Percentiles rank a stretch among this genome's conserved stretches.
These are phyloP conservation scores for Arabidopsis arenosa DNA, from an alignment of 345 rosid genomes.

Conservation along the genomic window DNA sequence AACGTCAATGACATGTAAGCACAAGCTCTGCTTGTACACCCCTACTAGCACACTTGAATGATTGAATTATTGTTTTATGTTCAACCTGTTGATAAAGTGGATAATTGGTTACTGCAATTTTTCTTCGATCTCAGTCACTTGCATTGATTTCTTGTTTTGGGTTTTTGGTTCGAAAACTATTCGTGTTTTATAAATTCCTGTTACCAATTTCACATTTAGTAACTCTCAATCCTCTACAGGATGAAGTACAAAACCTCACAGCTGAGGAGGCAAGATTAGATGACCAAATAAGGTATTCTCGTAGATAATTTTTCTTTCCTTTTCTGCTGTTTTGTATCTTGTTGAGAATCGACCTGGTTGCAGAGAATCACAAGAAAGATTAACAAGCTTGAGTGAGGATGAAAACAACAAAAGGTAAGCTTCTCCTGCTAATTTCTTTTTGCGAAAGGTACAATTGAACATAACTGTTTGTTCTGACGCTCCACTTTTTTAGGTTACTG, in stretches of 20 bases:
- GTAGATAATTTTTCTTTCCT: not conserved
- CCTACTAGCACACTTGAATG: not conserved
- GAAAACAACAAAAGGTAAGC: constrained; percentile 80
- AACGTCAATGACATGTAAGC: not conserved
- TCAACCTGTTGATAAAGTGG: constrained; percentile 2
- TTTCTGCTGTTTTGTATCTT: constrained; percentile 26
- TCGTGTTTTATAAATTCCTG: not conserved
- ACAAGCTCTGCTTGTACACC: not conserved
- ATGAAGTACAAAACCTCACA: constrained; percentile 76
- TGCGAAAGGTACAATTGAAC: constrained; percentile 7
- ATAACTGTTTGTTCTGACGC: constrained; percentile 34
- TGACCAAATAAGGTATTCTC: constrained; percentile 44
- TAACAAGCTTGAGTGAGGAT: constrained; percentile 88
- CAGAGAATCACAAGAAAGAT: constrained; percentile 89
- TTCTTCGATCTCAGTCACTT: constrained; percentile 12
- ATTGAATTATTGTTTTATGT: too few species aligned
- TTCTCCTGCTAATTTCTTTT: constrained; percentile 23
- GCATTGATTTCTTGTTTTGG: constrained; percentile 21
- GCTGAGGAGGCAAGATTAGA: constrained; percentile 65
- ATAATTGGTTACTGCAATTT: constrained; percentile 3
- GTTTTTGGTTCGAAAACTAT: not conserved
- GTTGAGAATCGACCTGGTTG: constrained; percentile 47
- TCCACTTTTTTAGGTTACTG: constrained; percentile 68
- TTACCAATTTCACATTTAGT: constrained; percentile 4
- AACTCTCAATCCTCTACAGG: constrained; percentile 51